Conservation (phyloP, 1,284 basidiomycete genomes). For the Cryptococcus sp. region DNA sequence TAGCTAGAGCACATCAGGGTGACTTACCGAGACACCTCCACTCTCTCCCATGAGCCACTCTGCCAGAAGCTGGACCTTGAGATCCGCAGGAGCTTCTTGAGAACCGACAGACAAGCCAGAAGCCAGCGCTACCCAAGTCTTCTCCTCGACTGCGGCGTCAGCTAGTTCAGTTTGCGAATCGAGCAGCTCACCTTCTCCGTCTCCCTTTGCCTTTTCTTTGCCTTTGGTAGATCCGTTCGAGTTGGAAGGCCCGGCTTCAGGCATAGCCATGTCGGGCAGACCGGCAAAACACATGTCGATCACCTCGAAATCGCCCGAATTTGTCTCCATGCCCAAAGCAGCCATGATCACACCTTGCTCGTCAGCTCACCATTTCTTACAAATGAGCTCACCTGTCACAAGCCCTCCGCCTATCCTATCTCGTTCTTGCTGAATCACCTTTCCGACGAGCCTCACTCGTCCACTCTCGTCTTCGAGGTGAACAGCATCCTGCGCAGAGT, state of each 20-base stretch:
- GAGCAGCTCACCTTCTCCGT: conserved; percentile 12
- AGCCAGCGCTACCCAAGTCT: conserved; percentile 71
- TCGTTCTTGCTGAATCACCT: conserved; percentile 46
- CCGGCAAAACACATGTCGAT: conserved; percentile 83
- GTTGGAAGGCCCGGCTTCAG: conserved; percentile 31
- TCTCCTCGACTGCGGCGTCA: conserved; percentile 19
- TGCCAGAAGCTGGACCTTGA: conserved; percentile 69
- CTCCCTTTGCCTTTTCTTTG: conserved; percentile 38
- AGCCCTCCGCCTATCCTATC: conserved; percentile 54
- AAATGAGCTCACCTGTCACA: conserved; percentile 63
- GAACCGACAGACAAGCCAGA: conserved; percentile 71
- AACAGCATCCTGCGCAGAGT: conserved; percentile 69
- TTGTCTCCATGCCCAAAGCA: conserved; percentile 82
- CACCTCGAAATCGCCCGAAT: conserved; percentile 86
- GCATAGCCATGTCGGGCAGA: conserved; percentile 58
- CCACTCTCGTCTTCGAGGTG: conserved; percentile 96
- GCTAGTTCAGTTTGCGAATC: background rate
- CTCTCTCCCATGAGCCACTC: conserved; percentile 85
- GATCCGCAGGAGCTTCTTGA: conserved; percentile 57
- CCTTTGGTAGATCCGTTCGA: conserved; percentile 42
- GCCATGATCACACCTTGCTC: conserved; percentile 74
- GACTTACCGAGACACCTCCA: conserved; percentile 57
- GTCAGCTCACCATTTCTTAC: no score
- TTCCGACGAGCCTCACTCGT: conserved; percentile 79
- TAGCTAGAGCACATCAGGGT: background rate